These are phyloP conservation scores for Podila verticillata DNA, from an alignment of 192 early-diverging fungal species.

Conservation along the genomic window DNA sequence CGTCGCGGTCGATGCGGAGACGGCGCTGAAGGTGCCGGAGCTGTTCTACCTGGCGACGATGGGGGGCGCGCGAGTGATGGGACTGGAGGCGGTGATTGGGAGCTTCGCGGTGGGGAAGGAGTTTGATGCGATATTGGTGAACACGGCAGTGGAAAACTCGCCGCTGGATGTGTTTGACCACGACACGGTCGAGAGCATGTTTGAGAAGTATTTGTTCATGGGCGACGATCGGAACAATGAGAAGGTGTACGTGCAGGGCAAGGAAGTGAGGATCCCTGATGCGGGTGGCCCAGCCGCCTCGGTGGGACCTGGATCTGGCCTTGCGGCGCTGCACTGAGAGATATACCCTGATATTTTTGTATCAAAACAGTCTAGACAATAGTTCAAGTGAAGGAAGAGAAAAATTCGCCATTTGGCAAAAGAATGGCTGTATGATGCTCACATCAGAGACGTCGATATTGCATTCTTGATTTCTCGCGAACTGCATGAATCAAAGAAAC, in stretches of 20 bases:
- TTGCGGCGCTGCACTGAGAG: too few relatives aligned
- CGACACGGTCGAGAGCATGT: conserved; percentile 58
- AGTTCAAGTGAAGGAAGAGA: too few relatives aligned
- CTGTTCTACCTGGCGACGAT: conserved; percentile 89
- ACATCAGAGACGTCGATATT: too few relatives aligned
- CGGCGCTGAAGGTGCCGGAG: conserved; percentile 72
- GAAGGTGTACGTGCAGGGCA: conserved; percentile 85
- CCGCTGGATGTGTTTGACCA: conserved; percentile 75
- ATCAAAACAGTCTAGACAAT: too few relatives aligned
- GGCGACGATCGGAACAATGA: conserved; percentile 88
- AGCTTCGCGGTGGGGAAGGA: conserved; percentile 87
- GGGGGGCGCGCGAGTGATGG: conserved; percentile 90
- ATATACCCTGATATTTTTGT: too few relatives aligned
- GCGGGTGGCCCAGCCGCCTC: not conserved
- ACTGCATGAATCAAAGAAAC: too few relatives aligned
- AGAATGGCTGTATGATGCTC: too few relatives aligned
- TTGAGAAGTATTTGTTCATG: conserved; percentile 93
- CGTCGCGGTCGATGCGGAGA: conserved; percentile 66
- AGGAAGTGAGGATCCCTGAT: conserved; percentile 49
- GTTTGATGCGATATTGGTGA: conserved; percentile 91
- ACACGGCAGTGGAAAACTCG: conserved; percentile 51
- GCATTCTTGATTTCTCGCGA: too few relatives aligned
- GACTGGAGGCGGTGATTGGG: conserved; percentile 75
- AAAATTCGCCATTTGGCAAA: too few relatives aligned
- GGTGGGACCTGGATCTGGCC: too few relatives aligned